Evolutionary conservation across 169 alveolate species (phyloP), one percentile per base, ranked within the genome.

Genomic region (Plasmodium reichenowi): DNA sequence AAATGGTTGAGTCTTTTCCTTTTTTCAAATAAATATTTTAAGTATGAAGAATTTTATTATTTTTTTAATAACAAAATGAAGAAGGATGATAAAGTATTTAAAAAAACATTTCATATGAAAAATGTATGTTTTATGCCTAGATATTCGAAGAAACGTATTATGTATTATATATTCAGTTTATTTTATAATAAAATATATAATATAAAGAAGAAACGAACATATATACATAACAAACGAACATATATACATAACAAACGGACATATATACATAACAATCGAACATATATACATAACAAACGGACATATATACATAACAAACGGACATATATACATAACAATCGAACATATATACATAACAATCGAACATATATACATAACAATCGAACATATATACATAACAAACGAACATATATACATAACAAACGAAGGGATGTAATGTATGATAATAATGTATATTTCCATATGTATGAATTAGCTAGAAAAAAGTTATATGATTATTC

Each of bases 1-100:
- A 80, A 63, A 58, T 15, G 56, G 17, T 68, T 56, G 3, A 17
- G 59, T 62, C 29, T 70, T 26, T 70, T 80, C 20, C 45, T 45
- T n/a, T 80, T 24, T 54, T 58, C 63, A 17, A 56, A 80, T 26
- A 9, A 7, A 10, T 68, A 15, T 54, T 80, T 80, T 80, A 45
- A 68, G 32, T 68, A 48, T 56, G 66, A 68, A 32, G 85, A 80
- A 32, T 80, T 68, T 68, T 68, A 54, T 17, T 43, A 26, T 6
- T 48, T 68, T 68, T 68, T 68, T 48, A 15, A 12, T n/a, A 47
- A 63, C 10, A 54, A 54, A 70, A 26, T 67, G 17, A 78, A 58
- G 58, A 78, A 43, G 54, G 75, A 64, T 32, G 22, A 7, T 7
- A 17, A 0, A 38, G 9, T 5, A 12, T 62, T 62, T 20, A 62